These are phyloP conservation scores for Marasmius sp. DNA, from an alignment of 1,284 basidiomycete genomes.

Conservation along the genomic window DNA sequence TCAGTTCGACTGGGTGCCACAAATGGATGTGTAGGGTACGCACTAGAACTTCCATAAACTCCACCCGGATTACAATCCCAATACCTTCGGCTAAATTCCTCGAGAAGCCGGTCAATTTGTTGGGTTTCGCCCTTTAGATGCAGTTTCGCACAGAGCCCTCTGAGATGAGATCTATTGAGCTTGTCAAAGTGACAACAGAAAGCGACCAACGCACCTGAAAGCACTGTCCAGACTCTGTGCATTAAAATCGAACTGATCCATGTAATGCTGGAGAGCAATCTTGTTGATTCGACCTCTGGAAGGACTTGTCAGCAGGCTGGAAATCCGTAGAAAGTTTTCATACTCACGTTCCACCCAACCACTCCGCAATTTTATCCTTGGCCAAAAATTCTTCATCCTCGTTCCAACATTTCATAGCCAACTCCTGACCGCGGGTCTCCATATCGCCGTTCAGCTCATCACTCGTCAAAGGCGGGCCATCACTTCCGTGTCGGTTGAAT, in stretches of 20 bases:
- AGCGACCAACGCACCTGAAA: conserved; percentile 64
- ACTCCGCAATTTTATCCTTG: conserved; percentile 93
- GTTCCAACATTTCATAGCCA: conserved; percentile 82
- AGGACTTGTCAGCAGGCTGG: conserved; percentile 14
- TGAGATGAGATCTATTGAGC: conserved; percentile 28
- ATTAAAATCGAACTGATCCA: conserved; percentile 88
- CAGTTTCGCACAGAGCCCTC: conserved; percentile 87
- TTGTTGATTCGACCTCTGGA: conserved; percentile 75
- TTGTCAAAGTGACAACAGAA: not conserved
- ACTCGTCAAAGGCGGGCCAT: conserved; percentile 34
- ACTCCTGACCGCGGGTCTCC: conserved; percentile 67
- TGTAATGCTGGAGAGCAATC: conserved; percentile 75
- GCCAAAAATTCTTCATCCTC: conserved; percentile 84
- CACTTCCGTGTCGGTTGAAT: conserved; percentile 34
- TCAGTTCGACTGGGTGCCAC: conserved; percentile 2
- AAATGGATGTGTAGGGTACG: conserved; percentile 26
- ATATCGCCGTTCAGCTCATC: conserved; percentile 38
- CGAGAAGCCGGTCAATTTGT: conserved; percentile 95
- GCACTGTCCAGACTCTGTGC: conserved; percentile 83
- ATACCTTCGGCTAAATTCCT: conserved; percentile 86
- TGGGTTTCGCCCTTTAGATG: conserved; percentile 96
- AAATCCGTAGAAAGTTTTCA: not conserved
- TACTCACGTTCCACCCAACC: conserved; percentile 87
- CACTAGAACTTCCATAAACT: conserved; percentile 82
- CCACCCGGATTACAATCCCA: conserved; percentile 87